A percentile compares a stretch with the other conserved stretches of the same genome.
phyloP scores from a whole-genome alignment of 257 asterid species.

The Leptodermis oblonga region DNA sequence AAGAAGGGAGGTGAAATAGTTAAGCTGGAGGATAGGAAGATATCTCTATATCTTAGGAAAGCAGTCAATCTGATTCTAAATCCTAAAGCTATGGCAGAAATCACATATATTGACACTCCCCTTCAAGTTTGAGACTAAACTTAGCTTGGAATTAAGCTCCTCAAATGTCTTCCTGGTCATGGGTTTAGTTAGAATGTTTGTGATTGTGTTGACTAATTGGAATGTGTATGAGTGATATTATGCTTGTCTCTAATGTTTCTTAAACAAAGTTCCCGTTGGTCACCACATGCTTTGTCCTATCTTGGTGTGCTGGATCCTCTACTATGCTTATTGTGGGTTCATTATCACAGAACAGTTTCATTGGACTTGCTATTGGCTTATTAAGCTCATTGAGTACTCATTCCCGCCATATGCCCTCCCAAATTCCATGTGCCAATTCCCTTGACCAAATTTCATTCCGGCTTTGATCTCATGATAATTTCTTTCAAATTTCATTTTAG shows the following conservation, averaged over 20 bases:
- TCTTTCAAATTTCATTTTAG: too few species aligned
- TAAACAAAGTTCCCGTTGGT: not conserved
- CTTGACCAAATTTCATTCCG: too few species aligned
- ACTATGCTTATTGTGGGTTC: not conserved
- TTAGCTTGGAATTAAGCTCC: not conserved
- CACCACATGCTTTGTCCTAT: not conserved
- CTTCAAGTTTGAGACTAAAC: not conserved
- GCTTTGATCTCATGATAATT: too few species aligned
- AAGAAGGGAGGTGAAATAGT: too few species aligned
- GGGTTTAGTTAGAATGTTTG: not conserved
- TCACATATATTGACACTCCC: not conserved
- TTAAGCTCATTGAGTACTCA: slow-evolving; percentile 1
- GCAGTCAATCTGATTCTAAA: not conserved
- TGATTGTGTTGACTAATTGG: not conserved
- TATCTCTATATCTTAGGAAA: too few species aligned
- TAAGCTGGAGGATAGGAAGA: too few species aligned
- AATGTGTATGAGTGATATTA: not conserved
- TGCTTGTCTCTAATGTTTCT: not conserved
- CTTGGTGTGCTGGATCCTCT: not conserved
- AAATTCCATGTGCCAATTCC: not conserved
- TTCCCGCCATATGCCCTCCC: not conserved
- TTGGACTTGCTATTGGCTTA: not conserved
- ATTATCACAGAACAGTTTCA: not conserved
- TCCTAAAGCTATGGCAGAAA: not conserved
- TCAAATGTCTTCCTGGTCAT: not conserved